Conservation (phyloP, 805 yeast genomes). For the Spathaspora hagerdaliae region DNA sequence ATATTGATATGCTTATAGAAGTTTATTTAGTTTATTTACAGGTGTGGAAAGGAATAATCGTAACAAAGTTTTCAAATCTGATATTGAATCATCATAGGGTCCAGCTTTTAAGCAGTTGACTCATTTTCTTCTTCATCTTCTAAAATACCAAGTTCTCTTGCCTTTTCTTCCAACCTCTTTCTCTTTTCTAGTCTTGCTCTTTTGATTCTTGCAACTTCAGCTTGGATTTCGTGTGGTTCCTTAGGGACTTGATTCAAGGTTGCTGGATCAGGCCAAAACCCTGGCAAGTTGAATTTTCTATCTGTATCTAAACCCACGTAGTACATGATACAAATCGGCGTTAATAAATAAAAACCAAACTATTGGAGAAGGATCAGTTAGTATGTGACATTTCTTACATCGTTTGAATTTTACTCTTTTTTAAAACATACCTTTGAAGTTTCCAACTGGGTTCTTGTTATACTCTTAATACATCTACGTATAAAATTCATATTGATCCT, state of each 20-base stretch:
- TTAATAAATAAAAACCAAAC: slow-evolving; percentile 79
- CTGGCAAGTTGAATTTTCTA: slow-evolving; percentile 82
- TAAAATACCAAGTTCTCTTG: slow-evolving; percentile 64
- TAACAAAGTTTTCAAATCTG: too few species aligned
- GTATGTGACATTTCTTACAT: background rate
- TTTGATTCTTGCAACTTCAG: slow-evolving; percentile 84
- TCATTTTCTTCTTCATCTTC: slow-evolving; percentile 25
- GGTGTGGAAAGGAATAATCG: too few species aligned
- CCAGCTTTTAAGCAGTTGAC: background rate
- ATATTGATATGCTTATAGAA: too few species aligned
- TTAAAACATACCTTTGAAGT: slow-evolving; percentile 36
- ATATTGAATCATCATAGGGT: too few species aligned
- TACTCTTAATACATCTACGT: slow-evolving; percentile 28
- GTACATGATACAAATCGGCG: slow-evolving; percentile 91
- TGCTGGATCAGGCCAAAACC: slow-evolving; percentile 96
- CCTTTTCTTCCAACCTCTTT: slow-evolving; percentile 65
- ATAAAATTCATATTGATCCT: slow-evolving; percentile 11
- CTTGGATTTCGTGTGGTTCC: slow-evolving; percentile 86
- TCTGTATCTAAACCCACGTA: slow-evolving; percentile 91
- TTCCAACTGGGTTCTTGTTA: slow-evolving; percentile 42
- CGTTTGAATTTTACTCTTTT: background rate
- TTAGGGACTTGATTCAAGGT: slow-evolving; percentile 89
- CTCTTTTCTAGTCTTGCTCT: slow-evolving; percentile 73
- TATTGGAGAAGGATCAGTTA: slow-evolving; percentile 15
- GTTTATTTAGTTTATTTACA: too few species aligned